Evolutionary conservation across 2,329 filamentous ascomycete species (phyloP), one percentile per base, ranked within the genome.

Genomic region (Alternaria panax): DNA sequence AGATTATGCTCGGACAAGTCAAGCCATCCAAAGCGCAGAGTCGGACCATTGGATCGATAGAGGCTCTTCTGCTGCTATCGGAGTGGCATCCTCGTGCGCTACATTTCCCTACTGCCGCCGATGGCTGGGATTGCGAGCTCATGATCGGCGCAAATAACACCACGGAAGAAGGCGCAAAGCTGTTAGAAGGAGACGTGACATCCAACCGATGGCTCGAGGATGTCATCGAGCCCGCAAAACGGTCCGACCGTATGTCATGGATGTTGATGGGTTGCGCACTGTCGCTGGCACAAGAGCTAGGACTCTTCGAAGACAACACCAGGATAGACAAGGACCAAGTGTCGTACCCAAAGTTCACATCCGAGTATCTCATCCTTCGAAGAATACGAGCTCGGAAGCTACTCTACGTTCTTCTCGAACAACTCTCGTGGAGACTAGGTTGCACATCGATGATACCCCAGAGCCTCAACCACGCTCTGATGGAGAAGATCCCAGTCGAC

Each of bases 181-280:
- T 72, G 14, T 70, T 77, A 20, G 73, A 78, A 58, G 76, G 73
- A 20, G 74, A 76, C 20, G 69, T 75, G 14, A 75, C 70, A 4
- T 75, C 78, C 4, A 81, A 77, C 54, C 70, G 80, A 50, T 85
- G 84, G 82, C 74, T 84, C 1, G 80, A 84, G 46, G 84, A 85
- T 62, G 84, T 86, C 34, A 82, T 86, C 40, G 80, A 85, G 40
- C 84, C 84, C 2, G 82, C 84, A 2, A 81, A 82, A 59, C 76
- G 83, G 55, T 86, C 83, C 0, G 85, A 86, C 65, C 81, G 84
- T 3, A 87, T 87, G 84, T 86, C 85, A 1, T 87, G 85, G 85
- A 87, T 86, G 81, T 66, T 86, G 20, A 79, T 87, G 40, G 85
- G 85, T 2, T 83, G 81, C 64, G 85, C 83, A 0, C 67, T 84